These are phyloP conservation scores for Candida pseudoviswanathii DNA, from an alignment of 1,139 yeast species.

Conservation along the genomic window DNA sequence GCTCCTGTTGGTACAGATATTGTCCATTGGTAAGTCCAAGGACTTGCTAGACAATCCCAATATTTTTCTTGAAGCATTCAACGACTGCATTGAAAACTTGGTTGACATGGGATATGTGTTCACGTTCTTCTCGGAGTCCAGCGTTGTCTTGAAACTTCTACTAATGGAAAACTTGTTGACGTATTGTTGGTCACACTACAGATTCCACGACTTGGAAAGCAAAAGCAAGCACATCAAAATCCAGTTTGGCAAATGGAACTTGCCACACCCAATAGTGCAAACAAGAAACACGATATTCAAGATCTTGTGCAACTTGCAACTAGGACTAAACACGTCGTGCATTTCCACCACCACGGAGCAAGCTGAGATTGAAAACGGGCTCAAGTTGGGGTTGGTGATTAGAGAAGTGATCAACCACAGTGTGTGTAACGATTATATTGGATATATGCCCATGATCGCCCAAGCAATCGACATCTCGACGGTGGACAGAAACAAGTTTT, in stretches of 20 bases:
- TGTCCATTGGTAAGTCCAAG: slow-evolving; percentile 17
- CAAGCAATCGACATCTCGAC: slow-evolving; percentile 34
- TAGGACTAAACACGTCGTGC: slow-evolving; percentile 26
- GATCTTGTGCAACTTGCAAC: slow-evolving; percentile 33
- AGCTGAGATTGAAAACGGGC: slow-evolving; percentile 21
- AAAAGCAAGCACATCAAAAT: slow-evolving; percentile 7
- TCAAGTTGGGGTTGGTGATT: slow-evolving; percentile 28
- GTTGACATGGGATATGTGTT: slow-evolving; percentile 33
- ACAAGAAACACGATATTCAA: slow-evolving; percentile 32
- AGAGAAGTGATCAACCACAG: slow-evolving; percentile 23
- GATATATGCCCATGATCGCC: slow-evolving; percentile 35
- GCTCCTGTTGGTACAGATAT: slow-evolving; percentile 18
- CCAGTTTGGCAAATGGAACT: slow-evolving; percentile 25
- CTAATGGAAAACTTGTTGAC: slow-evolving; percentile 34
- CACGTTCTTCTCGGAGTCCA: slow-evolving; percentile 20
- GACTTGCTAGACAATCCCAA: slow-evolving; percentile 27
- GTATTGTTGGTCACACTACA: slow-evolving; percentile 45
- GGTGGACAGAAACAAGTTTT: slow-evolving; percentile 17
- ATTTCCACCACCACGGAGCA: slow-evolving; percentile 5
- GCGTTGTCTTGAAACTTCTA: slow-evolving; percentile 19
- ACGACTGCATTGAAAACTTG: slow-evolving; percentile 35
- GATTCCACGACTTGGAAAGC: slow-evolving; percentile 11
- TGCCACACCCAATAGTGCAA: slow-evolving; percentile 27
- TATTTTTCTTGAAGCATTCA: slow-evolving; percentile 34
- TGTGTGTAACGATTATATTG: slow-evolving; percentile 33